Percentiles rank a stretch among this genome's conserved stretches.
Evolutionary conservation across 73 alveolate species (phyloP).

Genomic region (Urostyla sp.): DNA sequence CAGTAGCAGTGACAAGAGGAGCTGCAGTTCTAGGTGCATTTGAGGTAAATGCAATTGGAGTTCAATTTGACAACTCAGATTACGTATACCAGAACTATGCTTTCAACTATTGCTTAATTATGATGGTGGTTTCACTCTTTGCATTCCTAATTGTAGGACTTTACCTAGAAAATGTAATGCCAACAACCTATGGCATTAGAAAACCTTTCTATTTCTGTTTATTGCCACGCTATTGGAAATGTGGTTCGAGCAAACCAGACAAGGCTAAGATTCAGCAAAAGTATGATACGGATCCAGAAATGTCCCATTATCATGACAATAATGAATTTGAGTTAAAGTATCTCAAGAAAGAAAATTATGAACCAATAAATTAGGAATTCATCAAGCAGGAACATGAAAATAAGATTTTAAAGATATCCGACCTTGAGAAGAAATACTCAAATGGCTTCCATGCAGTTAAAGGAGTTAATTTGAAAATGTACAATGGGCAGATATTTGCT

Average conservation of each 20-base stretch:
- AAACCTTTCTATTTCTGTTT: constrained; percentile 80
- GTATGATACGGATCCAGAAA: neutral
- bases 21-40: constrained; percentile 9
- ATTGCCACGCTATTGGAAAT: constrained; percentile 51
- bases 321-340: constrained; percentile 11
- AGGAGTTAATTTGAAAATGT: constrained; percentile 68
- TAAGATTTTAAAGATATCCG: constrained; percentile 57
- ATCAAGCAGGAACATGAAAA: constrained; percentile 23
- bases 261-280: constrained; percentile 30
- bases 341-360: constrained; percentile 33
- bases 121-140: constrained; percentile 52
- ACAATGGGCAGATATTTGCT: constrained; percentile 72
- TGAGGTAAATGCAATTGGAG: constrained; percentile 63
- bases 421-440: constrained; percentile 70
- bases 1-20: constrained; percentile 60
- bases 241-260: constrained; percentile 4
- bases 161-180: constrained; percentile 72
- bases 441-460: constrained; percentile 83
- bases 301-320: neutral
- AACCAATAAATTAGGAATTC: constrained; percentile 22
- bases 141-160: constrained; percentile 36
- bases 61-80: neutral
- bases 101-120: constrained; percentile 7
- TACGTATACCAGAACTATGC: constrained; percentile 59
- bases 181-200: constrained; percentile 82